Evolutionary conservation across 1,139 yeast genomes (phyloP).

Genomic region (Hemisphaericaspora xylofermentans): DNA sequence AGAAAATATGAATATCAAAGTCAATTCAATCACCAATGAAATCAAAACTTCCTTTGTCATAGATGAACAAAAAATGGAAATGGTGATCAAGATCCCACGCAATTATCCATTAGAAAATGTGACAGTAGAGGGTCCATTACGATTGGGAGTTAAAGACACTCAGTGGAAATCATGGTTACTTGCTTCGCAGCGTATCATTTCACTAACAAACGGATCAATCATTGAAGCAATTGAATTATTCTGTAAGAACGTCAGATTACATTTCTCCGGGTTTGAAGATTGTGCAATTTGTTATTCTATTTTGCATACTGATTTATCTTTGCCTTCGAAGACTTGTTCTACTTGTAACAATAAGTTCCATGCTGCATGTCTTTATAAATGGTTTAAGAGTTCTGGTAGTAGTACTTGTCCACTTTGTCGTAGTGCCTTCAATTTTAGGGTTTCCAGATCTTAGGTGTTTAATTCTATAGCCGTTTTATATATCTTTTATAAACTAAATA

Average conservation of each 20-base stretch:
- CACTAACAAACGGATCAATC: slow-evolving; percentile 76
- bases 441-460: slow-evolving; percentile 8
- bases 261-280: slow-evolving; percentile 90
- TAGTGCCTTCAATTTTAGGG: slow-evolving; percentile 60
- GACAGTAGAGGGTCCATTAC: slow-evolving; percentile 70
- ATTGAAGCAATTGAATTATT: slow-evolving; percentile 80
- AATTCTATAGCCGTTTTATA: no score
- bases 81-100: slow-evolving; percentile 51
- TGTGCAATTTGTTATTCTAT: slow-evolving; percentile 96
- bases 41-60: slow-evolving; percentile 72
- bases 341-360: slow-evolving; percentile 95
- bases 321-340: slow-evolving; percentile 84
- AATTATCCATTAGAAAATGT: slow-evolving; percentile 33
- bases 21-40: slow-evolving; percentile 64
- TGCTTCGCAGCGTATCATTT: slow-evolving; percentile 80
- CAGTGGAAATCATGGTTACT: slow-evolving; percentile 96
- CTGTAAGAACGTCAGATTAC: slow-evolving; percentile 74
- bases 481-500: background rate
- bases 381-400: slow-evolving; percentile 94
- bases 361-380: slow-evolving; percentile 93
- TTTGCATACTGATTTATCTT: slow-evolving; percentile 83
- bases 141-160: slow-evolving; percentile 87
- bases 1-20: slow-evolving; percentile 55
- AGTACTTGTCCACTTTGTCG: slow-evolving; percentile 95
- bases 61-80: slow-evolving; percentile 86